Conservation (phyloP, 345 rosid species). For the Lagerstroemia speciosa region DNA sequence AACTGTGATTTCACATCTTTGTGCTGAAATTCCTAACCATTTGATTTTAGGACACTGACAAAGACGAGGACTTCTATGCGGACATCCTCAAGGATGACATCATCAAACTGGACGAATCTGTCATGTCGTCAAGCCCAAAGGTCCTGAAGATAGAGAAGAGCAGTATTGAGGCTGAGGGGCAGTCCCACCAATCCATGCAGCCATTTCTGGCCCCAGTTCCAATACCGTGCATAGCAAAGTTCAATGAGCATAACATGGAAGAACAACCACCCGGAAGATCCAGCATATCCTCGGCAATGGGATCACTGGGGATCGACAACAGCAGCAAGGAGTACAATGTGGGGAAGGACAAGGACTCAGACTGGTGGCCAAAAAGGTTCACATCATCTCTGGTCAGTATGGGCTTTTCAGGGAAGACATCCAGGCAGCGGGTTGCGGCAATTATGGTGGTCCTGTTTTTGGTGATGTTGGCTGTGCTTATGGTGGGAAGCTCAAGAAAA, state of each 20-base stretch:
- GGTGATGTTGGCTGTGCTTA: constrained; percentile 14
- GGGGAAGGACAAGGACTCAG: background rate
- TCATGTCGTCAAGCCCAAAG: constrained; percentile 2
- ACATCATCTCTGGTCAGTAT: constrained; percentile 11
- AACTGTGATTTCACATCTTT: background rate
- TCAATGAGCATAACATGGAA: constrained; percentile 2
- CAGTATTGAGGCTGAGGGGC: constrained; percentile 5
- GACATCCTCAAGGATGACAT: constrained; percentile 79
- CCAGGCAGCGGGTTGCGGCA: background rate
- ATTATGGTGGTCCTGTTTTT: constrained; percentile 11
- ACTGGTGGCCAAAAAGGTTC: background rate
- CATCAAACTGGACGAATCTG: constrained; percentile 49
- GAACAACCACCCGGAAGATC: background rate
- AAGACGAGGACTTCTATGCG: constrained; percentile 52
- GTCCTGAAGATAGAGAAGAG: constrained; percentile 7
- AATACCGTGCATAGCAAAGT: constrained; percentile 19
- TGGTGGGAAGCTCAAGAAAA: constrained; percentile 8
- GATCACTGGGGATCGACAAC: background rate
- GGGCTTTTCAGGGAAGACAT: background rate
- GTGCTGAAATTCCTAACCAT: background rate
- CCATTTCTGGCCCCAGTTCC: background rate
- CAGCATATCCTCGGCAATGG: background rate
- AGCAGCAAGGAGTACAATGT: background rate
- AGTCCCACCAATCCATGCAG: constrained; percentile 9
- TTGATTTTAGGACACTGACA: constrained; percentile 26